Evolutionary conservation across 352 stramenopile genomes (phyloP).

Genomic region (Saprolegnia parasitica): DNA sequence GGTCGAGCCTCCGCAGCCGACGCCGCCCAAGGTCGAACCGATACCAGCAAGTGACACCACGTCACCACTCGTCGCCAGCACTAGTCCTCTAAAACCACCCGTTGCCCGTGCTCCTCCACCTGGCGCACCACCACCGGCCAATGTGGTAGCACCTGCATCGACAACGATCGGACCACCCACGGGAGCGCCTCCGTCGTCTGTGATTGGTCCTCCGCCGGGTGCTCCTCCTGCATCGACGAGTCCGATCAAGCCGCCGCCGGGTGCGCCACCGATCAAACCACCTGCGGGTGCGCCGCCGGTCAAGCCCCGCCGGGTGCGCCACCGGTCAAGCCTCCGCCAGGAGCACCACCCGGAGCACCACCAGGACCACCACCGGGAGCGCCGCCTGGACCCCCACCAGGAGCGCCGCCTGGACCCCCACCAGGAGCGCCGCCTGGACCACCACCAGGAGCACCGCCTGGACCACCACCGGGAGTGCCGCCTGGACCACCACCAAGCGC

Average conservation of each 20-base stretch:
- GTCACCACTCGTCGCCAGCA: neutral
- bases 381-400: slow-evolving; percentile 31
- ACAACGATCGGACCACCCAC: slow-evolving; percentile 16
- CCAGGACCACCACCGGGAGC: slow-evolving; percentile 36
- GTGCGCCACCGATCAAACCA: slow-evolving; percentile 25
- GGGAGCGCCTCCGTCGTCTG: slow-evolving; percentile 16
- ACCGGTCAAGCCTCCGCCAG: slow-evolving; percentile 29
- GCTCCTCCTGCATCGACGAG: slow-evolving; percentile 9
- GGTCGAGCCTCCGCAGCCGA: neutral
- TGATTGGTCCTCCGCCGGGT: slow-evolving; percentile 21
- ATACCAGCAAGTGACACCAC: neutral
- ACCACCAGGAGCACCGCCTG: slow-evolving; percentile 38
- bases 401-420: slow-evolving; percentile 11
- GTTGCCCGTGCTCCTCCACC: slow-evolving; percentile 33
- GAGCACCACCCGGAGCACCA: slow-evolving; percentile 32
- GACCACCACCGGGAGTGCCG: slow-evolving; percentile 38
- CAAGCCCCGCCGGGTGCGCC: slow-evolving; percentile 31
- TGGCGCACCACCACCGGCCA: slow-evolving; percentile 32
- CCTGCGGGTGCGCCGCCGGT: slow-evolving; percentile 30
- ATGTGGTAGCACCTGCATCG: slow-evolving; percentile 8
- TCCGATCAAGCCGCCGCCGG: slow-evolving; percentile 30
- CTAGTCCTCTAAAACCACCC: neutral
- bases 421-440: slow-evolving; percentile 12
- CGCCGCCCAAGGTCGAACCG: neutral
- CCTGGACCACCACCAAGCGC: slow-evolving; percentile 43